Base-by-base conservation (phyloP, 2,329 filamentous ascomycete genomes). In the Sphaerulina musiva region DNA sequence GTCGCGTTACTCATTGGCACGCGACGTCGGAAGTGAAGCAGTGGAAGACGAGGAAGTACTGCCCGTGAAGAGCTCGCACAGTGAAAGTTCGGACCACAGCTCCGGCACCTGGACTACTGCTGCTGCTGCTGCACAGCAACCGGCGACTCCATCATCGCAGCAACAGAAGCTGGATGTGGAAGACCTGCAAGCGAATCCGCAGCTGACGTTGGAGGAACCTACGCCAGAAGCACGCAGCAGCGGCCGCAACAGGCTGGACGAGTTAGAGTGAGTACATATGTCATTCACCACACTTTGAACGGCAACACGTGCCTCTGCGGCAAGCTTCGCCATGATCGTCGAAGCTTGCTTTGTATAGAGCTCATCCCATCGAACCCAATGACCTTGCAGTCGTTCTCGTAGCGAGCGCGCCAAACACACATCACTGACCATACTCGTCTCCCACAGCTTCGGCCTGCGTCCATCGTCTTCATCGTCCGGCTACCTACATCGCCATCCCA, bases 161-260 rank as follows among this genome's bases (percentile, higher is more conserved):
- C 46, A 45, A 39, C 42, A 55, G 45, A 56, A 51, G 48, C 40
- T 59, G n/a, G 38, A 55, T 52, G 49, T 59, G 12, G 48, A 53
- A 38, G 42, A 54, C 39, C 12, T 52, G 26, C 46, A 45, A 2
- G 46, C 29, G 14, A 58, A 56, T 36, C 55, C 56, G 6, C 41
- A 39, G 9, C 40, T 60, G 43, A 51, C 55, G 20, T 39, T 60
- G 20, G 46, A 58, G 51, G 58, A 58, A 48, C 47, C 58, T 5
- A 60, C 58, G 4, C 56, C 58, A 6, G 58, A 60, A 36, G 56
- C 56, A 14, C 45, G 53, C 17, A 41, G 51, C 20, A 46, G 41
- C 14, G 43, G 44, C 29, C 32, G 14, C 4, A 12, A 40, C 26
- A 47, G 31, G 26, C 29, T 12, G 17, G 40, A 36, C 4, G 17